phyloP scores from a whole-genome alignment of 2,329 filamentous ascomycete genomes.

The Lizonia empirigonia region DNA sequence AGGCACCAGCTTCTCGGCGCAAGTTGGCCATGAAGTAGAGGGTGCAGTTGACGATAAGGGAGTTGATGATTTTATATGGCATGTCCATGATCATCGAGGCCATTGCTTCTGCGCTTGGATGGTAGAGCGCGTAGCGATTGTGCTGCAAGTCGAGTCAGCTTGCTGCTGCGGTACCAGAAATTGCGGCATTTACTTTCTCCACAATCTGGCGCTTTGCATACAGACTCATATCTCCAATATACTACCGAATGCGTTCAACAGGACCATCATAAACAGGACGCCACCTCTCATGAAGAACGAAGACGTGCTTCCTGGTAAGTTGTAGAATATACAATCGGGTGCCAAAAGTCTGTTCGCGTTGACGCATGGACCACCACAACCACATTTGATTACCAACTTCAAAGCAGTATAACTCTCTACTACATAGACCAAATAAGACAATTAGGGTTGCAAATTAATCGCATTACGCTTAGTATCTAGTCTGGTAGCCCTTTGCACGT shows the following conservation, averaged over 20 bases:
- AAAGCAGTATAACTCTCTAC: no score
- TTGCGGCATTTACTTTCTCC: slow-evolving; percentile 62
- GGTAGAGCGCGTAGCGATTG: slow-evolving; percentile 81
- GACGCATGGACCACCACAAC: no score
- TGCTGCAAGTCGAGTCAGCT: slow-evolving; percentile 58
- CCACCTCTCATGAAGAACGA: slow-evolving; percentile 62
- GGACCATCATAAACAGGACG: slow-evolving; percentile 67
- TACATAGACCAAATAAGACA: no score
- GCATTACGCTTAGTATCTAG: no score
- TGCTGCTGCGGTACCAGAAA: background rate
- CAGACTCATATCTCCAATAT: slow-evolving; percentile 66
- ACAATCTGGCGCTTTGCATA: slow-evolving; percentile 87
- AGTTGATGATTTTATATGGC: slow-evolving; percentile 72
- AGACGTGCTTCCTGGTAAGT: slow-evolving; percentile 54
- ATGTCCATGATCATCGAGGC: slow-evolving; percentile 82
- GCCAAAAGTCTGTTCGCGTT: no score
- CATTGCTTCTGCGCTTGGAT: slow-evolving; percentile 80
- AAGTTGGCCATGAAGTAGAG: slow-evolving; percentile 87
- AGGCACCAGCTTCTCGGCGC: slow-evolving; percentile 70
- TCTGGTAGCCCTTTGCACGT: no score
- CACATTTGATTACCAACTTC: no score
- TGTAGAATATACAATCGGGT: slow-evolving; percentile 65
- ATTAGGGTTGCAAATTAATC: no score
- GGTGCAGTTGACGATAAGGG: slow-evolving; percentile 73
- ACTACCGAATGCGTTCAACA: slow-evolving; percentile 60